Base-by-base conservation (phyloP, 2,329 filamentous ascomycete genomes). In the Apiospora marii region DNA sequence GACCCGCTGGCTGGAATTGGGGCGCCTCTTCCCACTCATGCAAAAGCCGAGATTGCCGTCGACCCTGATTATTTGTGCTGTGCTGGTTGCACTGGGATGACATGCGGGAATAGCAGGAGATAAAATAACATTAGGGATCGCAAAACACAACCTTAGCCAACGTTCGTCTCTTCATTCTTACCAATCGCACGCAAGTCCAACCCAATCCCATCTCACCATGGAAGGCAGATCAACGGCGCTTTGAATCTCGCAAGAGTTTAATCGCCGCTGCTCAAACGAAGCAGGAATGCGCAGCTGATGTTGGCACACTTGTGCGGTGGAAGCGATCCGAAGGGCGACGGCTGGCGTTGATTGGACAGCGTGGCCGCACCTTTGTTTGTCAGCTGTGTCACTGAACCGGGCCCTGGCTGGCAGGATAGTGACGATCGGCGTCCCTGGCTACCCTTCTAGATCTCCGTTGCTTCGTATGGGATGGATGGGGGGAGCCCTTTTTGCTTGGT, bases 181-280 rank as follows among this genome's bases (percentile, higher is more conserved):
- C n/a, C 37, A 41, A 51, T 51, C 49, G 46, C 46, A 48, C 8
- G 8, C 37, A 10, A 7, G n/a, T 24, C 5, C 30, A 19, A 34
- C 27, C 16, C 27, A 19, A 58, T 58, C 53, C 53, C 53, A 41
- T 41, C 58, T 64, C 58, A 41, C 30, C 30, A 64, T 41, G n/a
- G 34, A 41, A 64, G 58, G 53, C 53, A 64, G 34, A 64, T 64
- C 58, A 41, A 41, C 19, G 5, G 58, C 41, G 58, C 58, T 64
- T 64, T 64, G 58, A 64, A 14, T 64, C 58, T 64, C 41, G 58
- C 58, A n/a, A 64, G 58, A 64, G 30, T 41, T 64, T 64, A 64
- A 64, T 64, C 34, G 10, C 22, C 30, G 22, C 34, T 37, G 19
- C 58, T 64, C 58, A 64, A 64, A 64, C 58, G 34, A 64, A 37